These are phyloP conservation scores for Globisporangium yorkense DNA, from an alignment of 352 stramenopile species.

Conservation along the genomic window DNA sequence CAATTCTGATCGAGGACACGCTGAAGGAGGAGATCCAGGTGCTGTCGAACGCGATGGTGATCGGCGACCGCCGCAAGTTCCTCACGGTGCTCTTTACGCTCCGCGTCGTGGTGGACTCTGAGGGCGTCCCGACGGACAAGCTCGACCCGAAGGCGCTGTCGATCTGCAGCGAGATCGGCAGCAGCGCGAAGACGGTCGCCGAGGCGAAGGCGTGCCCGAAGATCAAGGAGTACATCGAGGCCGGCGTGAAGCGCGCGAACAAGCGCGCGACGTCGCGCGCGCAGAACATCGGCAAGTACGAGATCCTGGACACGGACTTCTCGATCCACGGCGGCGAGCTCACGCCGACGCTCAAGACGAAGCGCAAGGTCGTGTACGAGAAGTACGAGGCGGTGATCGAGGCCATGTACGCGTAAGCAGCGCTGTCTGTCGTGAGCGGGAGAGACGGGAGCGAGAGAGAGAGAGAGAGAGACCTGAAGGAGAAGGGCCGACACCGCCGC, in stretches of 20 bases:
- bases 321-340: conserved; percentile 88
- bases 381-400: conserved; percentile 91
- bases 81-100: conserved; percentile 87
- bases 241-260: conserved; percentile 78
- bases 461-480: not conserved
- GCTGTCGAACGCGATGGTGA: conserved; percentile 90
- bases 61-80: conserved; percentile 93
- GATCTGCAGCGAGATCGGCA: conserved; percentile 59
- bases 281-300: conserved; percentile 85
- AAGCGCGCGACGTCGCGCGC: conserved; percentile 65
- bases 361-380: conserved; percentile 89
- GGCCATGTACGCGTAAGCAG: conserved; percentile 74
- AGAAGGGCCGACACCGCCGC: no score
- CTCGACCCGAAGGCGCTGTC: conserved; percentile 63
- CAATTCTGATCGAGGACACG: conserved; percentile 89
- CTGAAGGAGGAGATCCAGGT: conserved; percentile 86
- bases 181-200: conserved; percentile 53
- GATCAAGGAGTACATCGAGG: conserved; percentile 69
- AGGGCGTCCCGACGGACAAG: conserved; percentile 79
- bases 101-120: conserved; percentile 65
- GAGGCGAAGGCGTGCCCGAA: conserved; percentile 73
- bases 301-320: conserved; percentile 88
- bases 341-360: conserved; percentile 96
- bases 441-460: not conserved
- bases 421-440: not conserved